Conservation (phyloP, 192 early-diverging fungal species). For the Gonapodya prolifera region DNA sequence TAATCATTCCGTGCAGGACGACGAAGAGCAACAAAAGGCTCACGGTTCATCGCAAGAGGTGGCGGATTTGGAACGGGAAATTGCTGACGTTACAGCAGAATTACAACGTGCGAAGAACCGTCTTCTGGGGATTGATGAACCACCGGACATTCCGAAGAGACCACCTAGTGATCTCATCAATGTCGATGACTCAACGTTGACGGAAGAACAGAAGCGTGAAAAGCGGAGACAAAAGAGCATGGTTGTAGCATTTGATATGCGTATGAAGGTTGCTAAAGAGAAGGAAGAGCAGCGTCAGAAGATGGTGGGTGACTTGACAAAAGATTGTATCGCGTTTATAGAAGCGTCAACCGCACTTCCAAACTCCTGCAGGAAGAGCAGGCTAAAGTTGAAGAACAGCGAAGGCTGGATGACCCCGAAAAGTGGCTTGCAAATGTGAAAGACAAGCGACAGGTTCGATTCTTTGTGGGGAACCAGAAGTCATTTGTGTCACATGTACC, state of each 20-base stretch:
- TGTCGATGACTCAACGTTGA: slow-evolving; percentile 66
- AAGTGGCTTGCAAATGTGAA: slow-evolving; percentile 63
- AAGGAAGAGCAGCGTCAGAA: slow-evolving; percentile 55
- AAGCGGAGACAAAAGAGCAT: slow-evolving; percentile 73
- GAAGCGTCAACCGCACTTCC: not conserved
- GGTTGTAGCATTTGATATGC: slow-evolving; percentile 62
- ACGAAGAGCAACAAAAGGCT: not conserved
- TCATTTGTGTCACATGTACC: not conserved
- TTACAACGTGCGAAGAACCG: slow-evolving; percentile 65
- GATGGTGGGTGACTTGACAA: slow-evolving; percentile 25
- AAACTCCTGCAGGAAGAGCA: slow-evolving; percentile 13
- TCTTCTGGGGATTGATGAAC: slow-evolving; percentile 65
- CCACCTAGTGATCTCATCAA: slow-evolving; percentile 64
- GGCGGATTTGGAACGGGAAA: slow-evolving; percentile 17
- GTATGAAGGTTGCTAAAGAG: slow-evolving; percentile 55
- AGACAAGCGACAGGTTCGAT: slow-evolving; percentile 32
- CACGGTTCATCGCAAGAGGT: not conserved
- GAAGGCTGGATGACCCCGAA: slow-evolving; percentile 46
- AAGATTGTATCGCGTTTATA: slow-evolving; percentile 1
- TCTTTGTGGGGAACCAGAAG: not conserved
- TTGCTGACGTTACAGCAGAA: slow-evolving; percentile 50
- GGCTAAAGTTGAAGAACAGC: slow-evolving; percentile 47
- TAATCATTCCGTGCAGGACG: not conserved
- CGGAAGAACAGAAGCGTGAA: slow-evolving; percentile 63
- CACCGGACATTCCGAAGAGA: slow-evolving; percentile 49